A percentile compares a stretch with the other conserved stretches of the same genome.
Conservation (phyloP, 768 basidiomycete species). For the Pisolithus tinctorius region DNA sequence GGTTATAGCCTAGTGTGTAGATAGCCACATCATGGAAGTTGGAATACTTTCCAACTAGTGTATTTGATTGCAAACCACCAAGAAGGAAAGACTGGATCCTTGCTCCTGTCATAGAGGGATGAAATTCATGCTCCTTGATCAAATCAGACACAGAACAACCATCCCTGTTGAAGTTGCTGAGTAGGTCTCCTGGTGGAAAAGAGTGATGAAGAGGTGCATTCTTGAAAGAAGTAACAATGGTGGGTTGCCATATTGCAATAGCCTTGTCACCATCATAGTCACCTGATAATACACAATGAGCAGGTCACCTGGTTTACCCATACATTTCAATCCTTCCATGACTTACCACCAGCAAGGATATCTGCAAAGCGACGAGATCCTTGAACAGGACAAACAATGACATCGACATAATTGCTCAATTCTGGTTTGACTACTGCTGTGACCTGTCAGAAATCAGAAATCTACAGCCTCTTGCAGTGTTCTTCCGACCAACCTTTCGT, state of each 20-base stretch:
- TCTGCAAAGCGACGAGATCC: constrained; percentile 48
- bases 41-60: constrained; percentile 49
- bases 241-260: constrained; percentile 50
- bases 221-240: constrained; percentile 47
- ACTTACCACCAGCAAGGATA: constrained; percentile 55
- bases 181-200: constrained; percentile 39
- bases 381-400: constrained; percentile 51
- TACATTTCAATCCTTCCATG: not conserved
- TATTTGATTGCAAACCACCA: constrained; percentile 38
- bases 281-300: constrained; percentile 28
- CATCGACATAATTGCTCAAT: constrained; percentile 45
- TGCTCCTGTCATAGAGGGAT: constrained; percentile 9
- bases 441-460: constrained; percentile 32
- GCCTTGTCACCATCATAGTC: constrained; percentile 70
- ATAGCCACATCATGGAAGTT: constrained; percentile 49
- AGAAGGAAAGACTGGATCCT: constrained; percentile 47
- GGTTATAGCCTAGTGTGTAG: constrained; percentile 45
- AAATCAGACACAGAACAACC: not conserved
- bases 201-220: constrained; percentile 46
- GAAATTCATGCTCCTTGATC: not conserved
- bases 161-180: constrained; percentile 28
- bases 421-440: constrained; percentile 46
- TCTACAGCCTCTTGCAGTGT: not conserved
- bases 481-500: constrained; percentile 31
- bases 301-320: no score